Evolutionary conservation across 257 asterid genomes (phyloP), one percentile per base, ranked within the genome.

Genomic region (Solanum chilense): DNA sequence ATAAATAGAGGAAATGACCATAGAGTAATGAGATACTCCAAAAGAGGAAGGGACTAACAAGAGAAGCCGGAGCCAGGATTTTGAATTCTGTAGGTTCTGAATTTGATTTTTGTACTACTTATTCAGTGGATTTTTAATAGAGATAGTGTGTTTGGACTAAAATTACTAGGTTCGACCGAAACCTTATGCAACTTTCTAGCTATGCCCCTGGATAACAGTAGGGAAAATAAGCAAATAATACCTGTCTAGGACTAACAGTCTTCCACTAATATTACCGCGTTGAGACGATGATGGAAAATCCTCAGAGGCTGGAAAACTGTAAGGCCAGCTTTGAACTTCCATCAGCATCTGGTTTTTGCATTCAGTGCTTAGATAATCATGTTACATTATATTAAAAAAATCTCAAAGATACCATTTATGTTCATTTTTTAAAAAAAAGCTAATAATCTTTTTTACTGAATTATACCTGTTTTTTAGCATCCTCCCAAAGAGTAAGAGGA

Each of bases 241-340:
- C 98, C 95, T 90, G 90, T 94, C 98, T 12, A 86, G 88, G 7
- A 93, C 92, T 75, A 92, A 90, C 88, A 94, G 21, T 89, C 88
- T 91, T 42, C 98, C 98, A 87, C 86, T 87, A 82, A 94, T 89
- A 71, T 82, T 58, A 20, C 98, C 98, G 85, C 98, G 94, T 86
- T 93, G 87, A 20, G 89, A n/a, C 12, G 93, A 86, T n/a, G 91
- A 88, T 10, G 89, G 92, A 87, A 90, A 93, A 80, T 93, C 97
- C 62, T 91, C 92, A 13, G 95, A 92, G 64, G 93, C 91, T 77
- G 93, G 91, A 70, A 94, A 94, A 87, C 64, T 81, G 86, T 91
- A 93, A 12, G 98, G 98, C 98, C 98, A 94, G 73, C 90, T 91
- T 86, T 91, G 91, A 75, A 90, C 96, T 90, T 94, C 93, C 52